These are phyloP conservation scores for Pseudogymnoascus sp. DNA, from an alignment of 2,329 filamentous ascomycete species.

Conservation along the genomic window DNA sequence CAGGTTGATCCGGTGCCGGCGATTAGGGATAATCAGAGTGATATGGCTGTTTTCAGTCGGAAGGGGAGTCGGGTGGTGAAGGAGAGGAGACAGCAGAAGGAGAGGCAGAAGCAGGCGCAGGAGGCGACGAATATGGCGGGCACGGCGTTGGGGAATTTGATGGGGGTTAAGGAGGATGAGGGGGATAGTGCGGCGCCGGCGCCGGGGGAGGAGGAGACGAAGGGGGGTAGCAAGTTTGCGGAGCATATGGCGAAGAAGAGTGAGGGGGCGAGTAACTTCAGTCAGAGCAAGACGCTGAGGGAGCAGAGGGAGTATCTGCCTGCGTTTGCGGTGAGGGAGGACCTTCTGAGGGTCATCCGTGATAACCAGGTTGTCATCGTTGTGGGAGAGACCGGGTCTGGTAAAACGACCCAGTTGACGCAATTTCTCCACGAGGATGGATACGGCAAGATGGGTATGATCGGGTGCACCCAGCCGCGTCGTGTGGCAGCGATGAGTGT, in stretches of 20 bases:
- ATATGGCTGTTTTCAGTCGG: constrained; percentile 96
- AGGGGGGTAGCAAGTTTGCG: constrained; percentile 70
- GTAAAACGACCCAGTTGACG: constrained; percentile 94
- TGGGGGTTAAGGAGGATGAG: constrained; percentile 90
- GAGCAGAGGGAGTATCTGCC: constrained; percentile 92
- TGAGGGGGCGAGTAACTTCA: constrained; percentile 83
- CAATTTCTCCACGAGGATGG: constrained; percentile 96
- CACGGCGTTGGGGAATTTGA: constrained; percentile 86
- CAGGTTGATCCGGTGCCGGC: constrained; percentile 92
- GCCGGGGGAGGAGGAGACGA: constrained; percentile 61
- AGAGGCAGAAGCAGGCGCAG: constrained; percentile 88
- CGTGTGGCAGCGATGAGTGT: constrained; percentile 99
- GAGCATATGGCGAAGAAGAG: constrained; percentile 76
- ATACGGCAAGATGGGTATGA: constrained; percentile 79
- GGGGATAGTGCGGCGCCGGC: constrained; percentile 81
- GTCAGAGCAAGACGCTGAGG: constrained; percentile 78
- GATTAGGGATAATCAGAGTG: constrained; percentile 87
- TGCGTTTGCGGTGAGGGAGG: constrained; percentile 92
- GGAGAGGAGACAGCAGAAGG: constrained; percentile 83
- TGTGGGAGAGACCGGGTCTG: constrained; percentile 93
- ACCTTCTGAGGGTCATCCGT: constrained; percentile 81
- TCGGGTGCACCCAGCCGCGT: constrained; percentile 91
- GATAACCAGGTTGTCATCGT: constrained; percentile 98
- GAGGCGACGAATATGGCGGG: constrained; percentile 90
- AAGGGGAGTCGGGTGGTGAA: constrained; percentile 92